Base-by-base conservation (phyloP, 73 alveolate genomes). In the Diophrys sp. region DNA sequence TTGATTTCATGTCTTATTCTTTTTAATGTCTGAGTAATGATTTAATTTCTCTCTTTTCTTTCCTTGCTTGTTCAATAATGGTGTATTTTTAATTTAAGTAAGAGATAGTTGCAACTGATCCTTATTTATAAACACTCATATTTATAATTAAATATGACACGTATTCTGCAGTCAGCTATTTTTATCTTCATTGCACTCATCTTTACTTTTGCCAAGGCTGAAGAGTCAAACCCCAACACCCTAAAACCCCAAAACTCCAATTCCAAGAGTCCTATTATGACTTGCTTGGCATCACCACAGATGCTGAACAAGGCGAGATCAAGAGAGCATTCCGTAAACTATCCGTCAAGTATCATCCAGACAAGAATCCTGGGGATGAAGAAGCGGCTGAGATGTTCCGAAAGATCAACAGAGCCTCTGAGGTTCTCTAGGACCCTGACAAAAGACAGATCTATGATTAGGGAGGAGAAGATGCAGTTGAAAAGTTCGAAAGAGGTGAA, bases 401-500 rank as follows among this genome's bases (percentile, higher is more conserved):
- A 55, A 87, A 82, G 31, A 83, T 96, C 74, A 95, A 93, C 78
- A 73, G 95, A 78, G 98, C 98, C 8, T 88, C 95, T 73, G 98
- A 96, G 78, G 94, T 96, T 8, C 83, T 96, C 29, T 77, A 97
- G 23, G 98, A 96, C 86, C 88, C 96, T 18, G 98, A 96, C 78
- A 88, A 87, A 82, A 91, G 94, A 75, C 82, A 88, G 83, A 85
- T 91, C 33, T 95, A 94, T 73, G 98, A 96, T 84, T 79, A 91
- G 67, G 83, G 89, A 66, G 99, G 99, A 14, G 97, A 90, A 89
- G 99, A 94, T 34, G 98, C 97, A 23, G 79, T 95, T 34, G 89
- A 86, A 31, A 30, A 85, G 54, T 73, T 29, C 31, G 89, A 86
- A 33, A 83, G 87, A 34, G 93, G 93, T 0, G 90, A 90, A 27